A percentile compares a stretch with the other conserved stretches of the same genome.
Conservation (phyloP, 176 grass and related monocot genomes). For the Aegilops umbellulata region DNA sequence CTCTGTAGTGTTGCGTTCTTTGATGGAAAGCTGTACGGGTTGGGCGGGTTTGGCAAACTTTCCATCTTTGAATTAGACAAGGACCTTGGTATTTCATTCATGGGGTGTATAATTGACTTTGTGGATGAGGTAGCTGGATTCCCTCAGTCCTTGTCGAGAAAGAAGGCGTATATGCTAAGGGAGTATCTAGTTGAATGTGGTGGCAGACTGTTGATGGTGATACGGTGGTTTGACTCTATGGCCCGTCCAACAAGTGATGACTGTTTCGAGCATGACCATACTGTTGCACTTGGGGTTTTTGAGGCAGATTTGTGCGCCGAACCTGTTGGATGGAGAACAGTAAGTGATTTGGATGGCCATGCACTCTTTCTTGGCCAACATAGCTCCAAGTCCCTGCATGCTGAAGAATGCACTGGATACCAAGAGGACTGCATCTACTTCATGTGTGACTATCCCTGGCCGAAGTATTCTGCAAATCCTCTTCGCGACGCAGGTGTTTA, state of each 20-base stretch:
- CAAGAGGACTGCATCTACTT: slow-evolving; percentile 20
- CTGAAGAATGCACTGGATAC: background rate
- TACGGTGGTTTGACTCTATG: background rate
- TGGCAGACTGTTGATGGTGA: background rate
- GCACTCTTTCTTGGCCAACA: slow-evolving; percentile 18
- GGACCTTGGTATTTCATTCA: background rate
- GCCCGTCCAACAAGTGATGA: background rate
- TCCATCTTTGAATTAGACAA: background rate
- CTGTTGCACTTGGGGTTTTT: background rate
- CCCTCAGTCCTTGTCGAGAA: too few species aligned
- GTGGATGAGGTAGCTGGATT: too few species aligned
- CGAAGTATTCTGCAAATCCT: background rate
- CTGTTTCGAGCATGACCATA: background rate
- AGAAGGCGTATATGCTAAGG: too few species aligned
- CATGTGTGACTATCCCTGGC: background rate
- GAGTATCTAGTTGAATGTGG: background rate
- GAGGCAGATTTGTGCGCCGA: background rate
- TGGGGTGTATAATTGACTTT: background rate
- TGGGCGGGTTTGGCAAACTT: background rate
- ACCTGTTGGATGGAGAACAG: background rate
- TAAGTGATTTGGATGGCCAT: background rate
- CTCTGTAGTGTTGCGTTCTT: background rate
- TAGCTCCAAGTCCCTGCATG: slow-evolving; percentile 21
- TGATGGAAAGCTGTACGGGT: background rate
- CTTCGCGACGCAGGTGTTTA: background rate